Conservation (phyloP, 148 eudicot genomes). For the Vaccinium myrtillus region DNA sequence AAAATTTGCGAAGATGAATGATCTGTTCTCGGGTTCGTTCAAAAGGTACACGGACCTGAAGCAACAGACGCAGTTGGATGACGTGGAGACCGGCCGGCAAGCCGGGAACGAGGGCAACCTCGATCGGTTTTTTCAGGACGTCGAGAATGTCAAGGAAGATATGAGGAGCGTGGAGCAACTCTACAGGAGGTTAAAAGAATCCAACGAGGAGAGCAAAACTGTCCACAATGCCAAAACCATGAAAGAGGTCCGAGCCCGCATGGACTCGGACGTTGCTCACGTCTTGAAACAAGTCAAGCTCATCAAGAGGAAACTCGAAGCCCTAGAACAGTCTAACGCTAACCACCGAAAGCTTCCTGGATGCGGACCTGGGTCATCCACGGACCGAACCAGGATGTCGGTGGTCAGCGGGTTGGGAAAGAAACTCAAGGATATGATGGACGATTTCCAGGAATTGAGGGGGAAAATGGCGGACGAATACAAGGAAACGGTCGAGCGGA, state of each 20-base stretch:
- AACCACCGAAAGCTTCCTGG: conserved; percentile 22
- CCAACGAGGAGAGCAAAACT: conserved; percentile 22
- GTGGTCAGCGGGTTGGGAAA: conserved; percentile 26
- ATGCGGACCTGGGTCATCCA: conserved; percentile 26
- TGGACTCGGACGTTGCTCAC: conserved; percentile 22
- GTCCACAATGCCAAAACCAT: conserved; percentile 28
- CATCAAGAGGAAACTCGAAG: conserved; percentile 24
- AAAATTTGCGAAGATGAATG: background rate
- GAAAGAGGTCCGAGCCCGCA: conserved; percentile 18
- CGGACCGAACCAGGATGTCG: conserved; percentile 25
- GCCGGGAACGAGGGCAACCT: conserved; percentile 8
- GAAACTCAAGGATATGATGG: conserved; percentile 30
- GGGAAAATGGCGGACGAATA: conserved; percentile 23
- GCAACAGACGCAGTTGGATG: conserved; percentile 3
- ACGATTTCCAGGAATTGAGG: conserved; percentile 23
- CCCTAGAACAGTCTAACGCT: conserved; percentile 11
- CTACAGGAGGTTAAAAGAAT: conserved; percentile 15
- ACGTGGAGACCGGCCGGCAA: conserved; percentile 5
- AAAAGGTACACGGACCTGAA: conserved; percentile 8
- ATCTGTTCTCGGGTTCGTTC: conserved; percentile 10
- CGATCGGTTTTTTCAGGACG: conserved; percentile 2
- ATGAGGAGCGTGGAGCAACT: conserved; percentile 4
- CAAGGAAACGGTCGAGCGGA: conserved; percentile 24
- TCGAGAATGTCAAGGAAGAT: conserved; percentile 4
- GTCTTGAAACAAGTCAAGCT: conserved; percentile 23